Evolutionary conservation across 1,139 yeast species (phyloP), one percentile per base, ranked within the genome.

Genomic region (Yamadazyma atlantica): DNA sequence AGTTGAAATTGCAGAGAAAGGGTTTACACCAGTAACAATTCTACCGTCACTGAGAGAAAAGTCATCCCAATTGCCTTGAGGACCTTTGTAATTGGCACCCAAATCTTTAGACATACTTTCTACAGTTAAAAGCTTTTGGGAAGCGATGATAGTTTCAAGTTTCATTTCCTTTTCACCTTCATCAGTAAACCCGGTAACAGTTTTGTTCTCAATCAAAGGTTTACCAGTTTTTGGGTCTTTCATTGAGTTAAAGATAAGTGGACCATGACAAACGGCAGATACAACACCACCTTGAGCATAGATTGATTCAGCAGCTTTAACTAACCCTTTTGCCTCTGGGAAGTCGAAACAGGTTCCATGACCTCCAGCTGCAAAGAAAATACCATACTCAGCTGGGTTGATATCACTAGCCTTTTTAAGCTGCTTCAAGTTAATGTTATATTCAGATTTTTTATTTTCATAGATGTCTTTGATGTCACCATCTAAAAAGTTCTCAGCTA

Each of bases 231-330:
- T 46, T 34, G 59, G 50, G 45, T 73, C 75, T 31, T 54, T 62
- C 45, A 79, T 57, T 34, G 68, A 65, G 25, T 66, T 72, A 40
- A 81, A 73, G 44, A 79, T 66, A 29, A 72, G 70, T 11, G 85
- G 83, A 4, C 85, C 87, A 48, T 81, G 87, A 58, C 87, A 81
- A 16, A 80, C 85, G 12, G 85, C 82, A 29, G 80, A 56, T 19
- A 80, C 73, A 29, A 78, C 70, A 34, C 84, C 84, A 25, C 75
- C 75, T 27, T 69, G 60, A 31, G 60, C 62, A 54, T 73, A 77
- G 36, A 79, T 70, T 10, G 61, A 57, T 30, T 63, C 58, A 19
- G 78, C 80, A 32, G 77, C 45, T 21, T 55, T 47, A 41, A 73
- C 78, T 37, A 80, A 60, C n/a, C 52, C 66, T 4, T 54, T 57